phyloP scores from a whole-genome alignment of 1,139 yeast species.

The Blastobotrys illinoisensis region DNA sequence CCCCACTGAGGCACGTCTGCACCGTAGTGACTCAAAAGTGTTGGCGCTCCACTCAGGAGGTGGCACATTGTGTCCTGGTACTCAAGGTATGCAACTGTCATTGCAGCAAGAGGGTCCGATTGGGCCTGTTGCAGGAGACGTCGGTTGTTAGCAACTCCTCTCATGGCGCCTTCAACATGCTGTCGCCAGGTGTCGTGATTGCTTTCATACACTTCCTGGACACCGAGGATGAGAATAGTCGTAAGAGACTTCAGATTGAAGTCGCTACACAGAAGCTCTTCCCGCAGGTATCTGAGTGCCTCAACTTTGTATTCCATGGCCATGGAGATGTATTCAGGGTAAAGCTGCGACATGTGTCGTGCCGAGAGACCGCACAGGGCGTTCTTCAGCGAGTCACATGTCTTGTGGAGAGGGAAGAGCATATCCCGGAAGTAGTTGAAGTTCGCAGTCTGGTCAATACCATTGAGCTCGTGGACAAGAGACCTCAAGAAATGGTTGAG shows the following conservation, averaged over 20 bases:
- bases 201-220: constrained; percentile 18
- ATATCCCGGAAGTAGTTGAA: constrained; percentile 9
- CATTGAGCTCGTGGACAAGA: constrained; percentile 15
- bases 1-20: constrained; percentile 12
- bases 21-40: constrained; percentile 10
- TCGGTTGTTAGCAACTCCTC: constrained; percentile 4
- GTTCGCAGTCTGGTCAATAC: constrained; percentile 12
- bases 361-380: constrained; percentile 21
- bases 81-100: constrained; percentile 3
- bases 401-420: constrained; percentile 6
- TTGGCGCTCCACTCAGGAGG: constrained; percentile 10
- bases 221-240: constrained; percentile 17
- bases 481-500: constrained; percentile 15
- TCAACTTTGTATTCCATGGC: constrained; percentile 18
- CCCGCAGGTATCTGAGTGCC: constrained; percentile 16
- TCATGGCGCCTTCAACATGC: constrained; percentile 18
- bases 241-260: constrained; percentile 17
- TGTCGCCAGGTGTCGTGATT: constrained; percentile 17
- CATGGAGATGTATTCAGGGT: constrained; percentile 12
- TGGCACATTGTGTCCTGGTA: constrained; percentile 19
- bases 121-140: not conserved
- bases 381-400: constrained; percentile 9
- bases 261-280: constrained; percentile 9
- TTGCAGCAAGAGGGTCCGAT: not conserved
- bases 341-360: constrained; percentile 13